Base-by-base conservation (phyloP, 495 filamentous ascomycete species). In the Saxophila tyrrhenica region DNA sequence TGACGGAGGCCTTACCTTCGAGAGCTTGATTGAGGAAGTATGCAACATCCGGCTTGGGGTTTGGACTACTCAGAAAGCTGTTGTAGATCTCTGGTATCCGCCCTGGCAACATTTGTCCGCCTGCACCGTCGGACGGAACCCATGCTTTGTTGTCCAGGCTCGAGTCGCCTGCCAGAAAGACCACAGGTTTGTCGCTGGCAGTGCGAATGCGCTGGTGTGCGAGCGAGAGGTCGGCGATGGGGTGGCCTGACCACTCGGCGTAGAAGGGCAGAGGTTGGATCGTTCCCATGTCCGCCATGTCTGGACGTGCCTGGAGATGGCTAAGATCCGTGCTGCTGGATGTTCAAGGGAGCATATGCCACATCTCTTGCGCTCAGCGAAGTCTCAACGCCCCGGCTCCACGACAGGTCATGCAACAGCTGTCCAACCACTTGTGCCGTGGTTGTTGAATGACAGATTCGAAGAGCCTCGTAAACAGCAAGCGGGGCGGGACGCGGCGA, bases 131-230 rank as follows among this genome's bases (percentile, higher is more conserved):
- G 3, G 56, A 57, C 7, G 63, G 56, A 1, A 68, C 62, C 66
- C 64, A 68, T 19, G 43, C 46, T 48, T 68, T 68, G 56, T 68
- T 68, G 53, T 68, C 66, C 2, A 68, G 55, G n/a, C 62, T 65
- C 15, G 66, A 68, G 49, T 68, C 66, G 39, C 66, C 66, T 15
- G 61, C 66, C 8, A 68, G 59, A 25, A 56, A 68, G 54, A 68
- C 48, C 48, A 68, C 58, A 7, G 60, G 60, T 25, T 59, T 63
- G 17, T 50, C 44, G 2, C 60, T 59, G 16, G 32, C 38, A 1
- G 32, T 16, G 2, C 46, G 44, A 2, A 56, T 61, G 2, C 24
- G 48, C 7, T 41, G n/a, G 20, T 55, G 60, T 29, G 62, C 50
- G 17, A 25, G 59, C 2, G 23, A 8, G 24, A 68, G 57, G 35